phyloP scores from a whole-genome alignment of 768 basidiomycete species.

The Scleroderma citrinum region DNA sequence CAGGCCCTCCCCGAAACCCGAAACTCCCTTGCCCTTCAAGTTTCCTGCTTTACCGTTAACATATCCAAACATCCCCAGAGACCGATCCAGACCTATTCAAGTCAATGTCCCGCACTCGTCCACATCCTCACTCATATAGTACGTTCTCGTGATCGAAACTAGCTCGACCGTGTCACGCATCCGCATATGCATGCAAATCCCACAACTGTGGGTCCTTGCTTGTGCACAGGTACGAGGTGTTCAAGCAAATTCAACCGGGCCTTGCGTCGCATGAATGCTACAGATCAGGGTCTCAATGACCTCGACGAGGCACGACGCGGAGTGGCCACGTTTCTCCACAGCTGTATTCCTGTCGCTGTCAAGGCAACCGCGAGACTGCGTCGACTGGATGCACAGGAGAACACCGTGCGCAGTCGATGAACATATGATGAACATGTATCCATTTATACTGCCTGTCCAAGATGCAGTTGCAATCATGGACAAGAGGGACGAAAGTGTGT shows the following conservation, averaged over 20 bases:
- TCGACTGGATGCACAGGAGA: slow-evolving; percentile 56
- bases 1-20: slow-evolving; percentile 2
- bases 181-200: slow-evolving; percentile 99
- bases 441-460: slow-evolving; percentile 57
- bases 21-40: neutral
- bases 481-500: slow-evolving; percentile 94
- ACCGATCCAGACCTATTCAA: slow-evolving; percentile 68
- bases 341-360: slow-evolving; percentile 83
- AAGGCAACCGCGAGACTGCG: slow-evolving; percentile 91
- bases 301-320: slow-evolving; percentile 74
- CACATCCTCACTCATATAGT: slow-evolving; percentile 66
- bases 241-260: slow-evolving; percentile 77
- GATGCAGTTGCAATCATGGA: slow-evolving; percentile 88
- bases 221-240: slow-evolving; percentile 87
- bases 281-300: slow-evolving; percentile 72
- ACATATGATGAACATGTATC: slow-evolving; percentile 53
- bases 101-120: slow-evolving; percentile 55
- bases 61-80: slow-evolving; percentile 50
- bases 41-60: no score
- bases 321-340: slow-evolving; percentile 56
- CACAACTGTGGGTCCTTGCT: slow-evolving; percentile 78
- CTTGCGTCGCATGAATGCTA: slow-evolving; percentile 62
- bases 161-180: slow-evolving; percentile 97
- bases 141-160: slow-evolving; percentile 96
- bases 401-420: slow-evolving; percentile 56